A percentile compares a stretch with the other conserved stretches of the same genome.
phyloP scores from a whole-genome alignment of 2,329 filamentous ascomycete genomes.

The Ilyonectria sp. region DNA sequence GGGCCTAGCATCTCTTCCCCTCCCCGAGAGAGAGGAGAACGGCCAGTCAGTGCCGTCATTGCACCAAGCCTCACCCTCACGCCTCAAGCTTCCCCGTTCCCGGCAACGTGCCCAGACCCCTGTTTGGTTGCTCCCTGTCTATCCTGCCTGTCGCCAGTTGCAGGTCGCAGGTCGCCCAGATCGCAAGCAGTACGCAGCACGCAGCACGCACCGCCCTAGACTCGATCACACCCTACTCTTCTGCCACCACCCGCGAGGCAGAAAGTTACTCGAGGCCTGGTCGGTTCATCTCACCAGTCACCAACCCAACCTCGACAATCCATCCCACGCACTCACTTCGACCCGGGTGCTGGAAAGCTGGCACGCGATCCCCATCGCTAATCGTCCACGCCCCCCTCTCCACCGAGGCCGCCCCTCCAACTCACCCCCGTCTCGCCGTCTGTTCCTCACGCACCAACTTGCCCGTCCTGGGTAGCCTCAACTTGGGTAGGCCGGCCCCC shows the following conservation, averaged over 20 bases:
- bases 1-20: neutral
- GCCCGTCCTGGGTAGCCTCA: conserved; percentile 45
- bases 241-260: conserved; percentile 9
- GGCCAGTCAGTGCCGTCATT: conserved; percentile 1
- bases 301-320: conserved; percentile 10
- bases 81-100: conserved; percentile 20
- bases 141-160: conserved; percentile 9
- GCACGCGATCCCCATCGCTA: conserved; percentile 47
- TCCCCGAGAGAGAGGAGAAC: neutral
- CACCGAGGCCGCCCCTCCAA: conserved; percentile 45
- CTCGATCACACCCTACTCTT: conserved; percentile 5
- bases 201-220: conserved; percentile 7
- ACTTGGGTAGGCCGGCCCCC: conserved; percentile 31
- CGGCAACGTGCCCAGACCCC: conserved; percentile 16
- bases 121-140: conserved; percentile 19
- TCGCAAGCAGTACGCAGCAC: conserved; percentile 18
- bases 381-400: conserved; percentile 38
- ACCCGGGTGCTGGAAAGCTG: conserved; percentile 32
- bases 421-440: conserved; percentile 34
- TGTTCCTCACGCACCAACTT: conserved; percentile 47
- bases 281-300: conserved; percentile 22
- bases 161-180: conserved; percentile 23
- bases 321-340: conserved; percentile 25
- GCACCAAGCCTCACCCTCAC: conserved; percentile 10
- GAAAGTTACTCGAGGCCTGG: neutral